phyloP scores from a whole-genome alignment of 768 basidiomycete species.

The Sporobolomyces roseus region DNA sequence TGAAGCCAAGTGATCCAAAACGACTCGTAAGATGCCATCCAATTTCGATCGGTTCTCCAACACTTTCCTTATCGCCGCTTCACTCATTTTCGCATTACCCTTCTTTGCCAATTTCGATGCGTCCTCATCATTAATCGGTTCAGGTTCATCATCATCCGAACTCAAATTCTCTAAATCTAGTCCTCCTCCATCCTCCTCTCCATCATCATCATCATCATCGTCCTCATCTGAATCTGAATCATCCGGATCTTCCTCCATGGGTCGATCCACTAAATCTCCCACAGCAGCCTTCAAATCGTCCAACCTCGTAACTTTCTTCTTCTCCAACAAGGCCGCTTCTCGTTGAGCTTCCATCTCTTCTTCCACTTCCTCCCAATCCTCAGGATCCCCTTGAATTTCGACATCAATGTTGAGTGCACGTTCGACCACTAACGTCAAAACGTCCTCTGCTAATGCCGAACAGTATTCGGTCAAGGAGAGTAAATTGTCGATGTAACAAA shows the following conservation, averaged over 20 bases:
- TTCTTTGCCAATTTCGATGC: conserved; percentile 53
- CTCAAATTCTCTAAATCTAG: conserved; percentile 54
- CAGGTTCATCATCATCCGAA: conserved; percentile 43
- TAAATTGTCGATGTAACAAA: conserved; percentile 85
- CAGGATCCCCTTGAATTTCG: conserved; percentile 92
- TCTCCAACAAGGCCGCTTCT: conserved; percentile 59
- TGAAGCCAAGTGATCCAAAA: conserved; percentile 78
- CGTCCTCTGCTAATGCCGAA: conserved; percentile 72
- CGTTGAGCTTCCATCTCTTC: conserved; percentile 39
- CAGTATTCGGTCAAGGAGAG: conserved; percentile 80
- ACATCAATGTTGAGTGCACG: conserved; percentile 96
- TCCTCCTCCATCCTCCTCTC: conserved; percentile 51
- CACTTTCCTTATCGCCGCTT: conserved; percentile 41
- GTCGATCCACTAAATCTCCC: conserved; percentile 61
- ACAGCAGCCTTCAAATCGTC: conserved; percentile 53
- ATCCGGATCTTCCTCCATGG: conserved; percentile 69
- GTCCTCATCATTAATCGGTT: conserved; percentile 45
- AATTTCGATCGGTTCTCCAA: conserved; percentile 74
- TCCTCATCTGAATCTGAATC: conserved; percentile 58
- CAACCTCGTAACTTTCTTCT: conserved; percentile 27
- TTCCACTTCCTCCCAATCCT: conserved; percentile 75
- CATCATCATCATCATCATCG: conserved; percentile 52
- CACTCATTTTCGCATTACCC: conserved; percentile 49
- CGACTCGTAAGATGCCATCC: conserved; percentile 74
- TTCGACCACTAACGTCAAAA: conserved; percentile 81